Evolutionary conservation across 768 basidiomycete genomes (phyloP).

Genomic region (Hygrophoropsis aurantiaca): DNA sequence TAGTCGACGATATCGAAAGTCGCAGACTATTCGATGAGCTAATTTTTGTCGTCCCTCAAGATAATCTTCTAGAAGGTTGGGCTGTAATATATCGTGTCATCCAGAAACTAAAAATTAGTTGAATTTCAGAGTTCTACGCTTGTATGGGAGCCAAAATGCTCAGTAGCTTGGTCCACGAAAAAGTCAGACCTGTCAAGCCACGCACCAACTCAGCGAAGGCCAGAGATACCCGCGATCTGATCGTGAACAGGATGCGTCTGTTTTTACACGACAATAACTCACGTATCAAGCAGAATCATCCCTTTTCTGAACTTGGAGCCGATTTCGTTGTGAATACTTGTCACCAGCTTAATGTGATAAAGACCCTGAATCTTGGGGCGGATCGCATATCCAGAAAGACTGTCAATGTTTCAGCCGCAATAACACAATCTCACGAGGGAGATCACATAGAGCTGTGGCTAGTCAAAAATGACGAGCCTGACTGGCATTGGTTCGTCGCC

Average conservation of each 20-base stretch:
- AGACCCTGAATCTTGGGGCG: constrained; percentile 52
- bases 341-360: constrained; percentile 59
- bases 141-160: constrained; percentile 69
- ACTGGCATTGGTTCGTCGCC: constrained; percentile 87
- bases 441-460: constrained; percentile 69
- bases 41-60: constrained; percentile 76
- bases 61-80: constrained; percentile 82
- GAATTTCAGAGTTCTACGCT: constrained; percentile 60
- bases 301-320: constrained; percentile 57
- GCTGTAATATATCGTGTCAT: too few relatives aligned
- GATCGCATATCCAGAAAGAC: constrained; percentile 44
- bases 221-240: constrained; percentile 49
- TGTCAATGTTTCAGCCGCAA: constrained; percentile 69
- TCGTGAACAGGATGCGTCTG: constrained; percentile 77
- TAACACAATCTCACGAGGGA: constrained; percentile 44
- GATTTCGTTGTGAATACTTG: constrained; percentile 65
- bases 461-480: constrained; percentile 64
- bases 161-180: constrained; percentile 68
- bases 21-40: constrained; percentile 71
- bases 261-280: constrained; percentile 82
- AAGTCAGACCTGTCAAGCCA: constrained; percentile 56
- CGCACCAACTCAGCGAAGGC: constrained; percentile 43
- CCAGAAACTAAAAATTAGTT: background rate
- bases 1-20: constrained; percentile 80
- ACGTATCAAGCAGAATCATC: constrained; percentile 42